Evolutionary conservation across 495 filamentous ascomycete genomes (phyloP).

Genomic region (Xanthoparmelia taractica): DNA sequence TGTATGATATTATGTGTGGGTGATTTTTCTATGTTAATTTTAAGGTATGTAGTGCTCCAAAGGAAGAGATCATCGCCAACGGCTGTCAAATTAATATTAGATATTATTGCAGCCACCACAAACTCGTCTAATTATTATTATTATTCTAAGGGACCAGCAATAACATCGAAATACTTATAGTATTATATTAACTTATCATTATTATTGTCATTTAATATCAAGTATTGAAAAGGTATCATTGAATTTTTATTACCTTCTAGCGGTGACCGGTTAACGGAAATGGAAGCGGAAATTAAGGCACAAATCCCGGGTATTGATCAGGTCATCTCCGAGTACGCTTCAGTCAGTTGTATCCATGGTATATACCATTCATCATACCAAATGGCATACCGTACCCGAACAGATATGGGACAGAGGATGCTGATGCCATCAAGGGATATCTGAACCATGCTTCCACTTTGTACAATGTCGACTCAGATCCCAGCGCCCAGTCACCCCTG

Average conservation of each 20-base stretch:
- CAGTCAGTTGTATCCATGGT: slow-evolving; percentile 37
- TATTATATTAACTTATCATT: no score
- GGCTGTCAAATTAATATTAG: slow-evolving; percentile 3
- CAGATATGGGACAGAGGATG: neutral
- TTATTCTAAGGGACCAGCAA: no score
- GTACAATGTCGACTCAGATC: slow-evolving; percentile 68
- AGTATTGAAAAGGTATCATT: no score
- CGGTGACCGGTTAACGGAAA: slow-evolving; percentile 30
- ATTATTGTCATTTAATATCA: no score
- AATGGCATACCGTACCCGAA: no score
- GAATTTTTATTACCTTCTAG: neutral
- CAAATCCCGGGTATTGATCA: slow-evolving; percentile 85
- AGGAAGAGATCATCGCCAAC: neutral
- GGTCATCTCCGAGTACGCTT: slow-evolving; percentile 84
- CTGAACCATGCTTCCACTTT: slow-evolving; percentile 83
- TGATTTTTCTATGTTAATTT: no score
- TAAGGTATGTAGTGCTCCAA: no score
- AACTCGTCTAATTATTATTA: neutral
- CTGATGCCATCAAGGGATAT: slow-evolving; percentile 54
- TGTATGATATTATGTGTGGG: neutral
- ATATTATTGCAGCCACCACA: slow-evolving; percentile 6
- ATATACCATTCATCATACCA: neutral
- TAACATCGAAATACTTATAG: no score
- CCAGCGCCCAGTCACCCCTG: slow-evolving; percentile 60
- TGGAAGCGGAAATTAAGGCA: slow-evolving; percentile 87